Evolutionary conservation across 1,139 yeast genomes (phyloP), one percentile per base, ranked within the genome.

Genomic region (Blastobotrys aristatus): DNA sequence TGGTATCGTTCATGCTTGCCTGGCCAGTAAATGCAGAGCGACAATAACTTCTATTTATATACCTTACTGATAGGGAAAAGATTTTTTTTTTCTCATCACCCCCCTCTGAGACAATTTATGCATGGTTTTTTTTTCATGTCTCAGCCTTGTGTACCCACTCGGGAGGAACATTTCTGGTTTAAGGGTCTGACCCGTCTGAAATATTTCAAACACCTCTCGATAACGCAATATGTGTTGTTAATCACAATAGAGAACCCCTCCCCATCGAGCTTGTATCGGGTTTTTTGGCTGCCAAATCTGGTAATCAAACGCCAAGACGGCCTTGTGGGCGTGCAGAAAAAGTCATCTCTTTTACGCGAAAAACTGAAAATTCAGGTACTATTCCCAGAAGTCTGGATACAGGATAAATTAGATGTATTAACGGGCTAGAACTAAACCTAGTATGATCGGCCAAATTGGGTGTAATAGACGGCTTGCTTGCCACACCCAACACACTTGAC

Each of bases 381-480:
- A n/a, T n/a, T n/a, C n/a, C n/a, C n/a, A n/a, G n/a, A n/a, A n/a
- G n/a, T n/a, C n/a, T n/a, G n/a, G n/a, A n/a, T n/a, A n/a, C n/a
- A 26, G 8, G 8, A 26, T 26, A 8, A 26, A 8, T 8, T 26
- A 8, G 13, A 8, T 26, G 13, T 13, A 26, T 26, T 26, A 26
- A 8, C 8, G 13, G 11, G 30, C 13, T 26, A 26, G 11, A 38
- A 4, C 6, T n/a, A 4, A 24, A 27, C 17, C 29, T 62, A 92
- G 69, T 92, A 92, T 43, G 96, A 86, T 75, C 98, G 84, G 64
- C 98, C 98, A 65, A 92, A 92, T 88, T 92, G 80, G 64, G 95
- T 84, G 76, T 84, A 89, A 64, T 78, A 79, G 55, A 78, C 68
- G 44, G 98, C 98, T 40, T 70, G 69, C 60, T 72, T 74, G 54